Conservation (phyloP, 768 basidiomycete genomes). For the Podaxis sp. region DNA sequence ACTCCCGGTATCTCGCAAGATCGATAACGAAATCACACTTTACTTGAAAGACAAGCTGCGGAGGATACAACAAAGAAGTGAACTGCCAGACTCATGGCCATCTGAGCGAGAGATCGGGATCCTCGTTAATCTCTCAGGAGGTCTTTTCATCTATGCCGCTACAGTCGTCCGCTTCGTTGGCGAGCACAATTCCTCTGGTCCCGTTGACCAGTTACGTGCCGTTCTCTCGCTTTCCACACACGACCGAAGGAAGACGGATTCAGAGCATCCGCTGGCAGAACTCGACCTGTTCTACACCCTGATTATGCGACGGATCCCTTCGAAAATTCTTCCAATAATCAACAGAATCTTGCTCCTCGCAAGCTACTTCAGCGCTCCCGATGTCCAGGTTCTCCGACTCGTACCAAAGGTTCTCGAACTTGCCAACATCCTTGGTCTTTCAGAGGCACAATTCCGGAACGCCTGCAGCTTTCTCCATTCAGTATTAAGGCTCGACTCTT, state of each 20-base stretch:
- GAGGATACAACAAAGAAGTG: background rate
- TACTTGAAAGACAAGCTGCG: conserved; percentile 12
- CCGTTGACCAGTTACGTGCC: background rate
- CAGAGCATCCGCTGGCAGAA: background rate
- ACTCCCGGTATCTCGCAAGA: conserved; percentile 12
- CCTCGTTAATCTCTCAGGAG: conserved; percentile 8
- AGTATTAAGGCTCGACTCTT: background rate
- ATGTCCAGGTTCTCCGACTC: no score
- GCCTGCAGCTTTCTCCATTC: background rate
- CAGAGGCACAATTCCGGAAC: background rate
- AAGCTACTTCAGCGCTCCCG: background rate
- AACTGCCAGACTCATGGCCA: conserved; percentile 13
- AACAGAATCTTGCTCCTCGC: background rate
- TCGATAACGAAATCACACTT: conserved; percentile 9
- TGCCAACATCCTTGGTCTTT: background rate
- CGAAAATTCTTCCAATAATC: background rate
- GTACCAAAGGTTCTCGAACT: background rate
- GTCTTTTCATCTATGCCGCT: conserved; percentile 3
- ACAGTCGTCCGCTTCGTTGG: conserved; percentile 12
- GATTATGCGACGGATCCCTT: background rate
- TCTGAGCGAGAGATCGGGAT: background rate
- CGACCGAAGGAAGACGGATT: background rate
- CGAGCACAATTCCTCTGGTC: conserved; percentile 9
- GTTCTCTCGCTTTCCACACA: background rate
- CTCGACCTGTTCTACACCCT: conserved; percentile 2